Evolutionary conservation across 2,329 filamentous ascomycete genomes (phyloP), one percentile per base, ranked within the genome.

Genomic region (Pseudohalonectria lignicola): DNA sequence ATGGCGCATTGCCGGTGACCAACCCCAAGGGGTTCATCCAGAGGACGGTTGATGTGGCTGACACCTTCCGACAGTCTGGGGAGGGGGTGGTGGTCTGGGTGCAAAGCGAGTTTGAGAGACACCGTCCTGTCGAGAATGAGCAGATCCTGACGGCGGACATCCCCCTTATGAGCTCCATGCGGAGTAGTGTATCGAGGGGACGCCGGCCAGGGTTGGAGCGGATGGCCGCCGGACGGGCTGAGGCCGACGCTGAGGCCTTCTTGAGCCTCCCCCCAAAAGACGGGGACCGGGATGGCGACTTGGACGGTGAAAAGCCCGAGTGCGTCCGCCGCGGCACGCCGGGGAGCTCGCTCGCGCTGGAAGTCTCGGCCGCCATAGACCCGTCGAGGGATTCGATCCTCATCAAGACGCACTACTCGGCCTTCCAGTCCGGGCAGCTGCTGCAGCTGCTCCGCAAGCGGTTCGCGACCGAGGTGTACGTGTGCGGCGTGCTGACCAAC

Each of bases 401-500:
- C 39, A 63, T 69, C 38, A 96, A 94, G 57, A 77, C 77, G 5
- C 75, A 86, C 48, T 96, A 96, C 58, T 96, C 92, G 4, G 88
- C 88, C 12, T 88, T 96, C 53, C 74, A 78, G 38, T 76, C 75
- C 8, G 85, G 81, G 0, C 71, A 74, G 35, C 67, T 96, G 13
- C 69, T 96, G 7, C 69, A 82, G 36, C 69, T 77, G n/a, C 63
- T 96, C 33, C 76, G 88, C n/a, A 78, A 79, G n/a, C 83, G 79
- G 45, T 79, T 95, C 47, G 77, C 94, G 41, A 94, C 87, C 2
- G 84, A 95, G 50, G 66, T 98, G 11, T 95, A 84, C 58, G 74
- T 96, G 18, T 93, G 85, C 51, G 92, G 92, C 17, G 82, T 83
- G 32, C 71, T 94, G 35, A 85, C 82, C 31, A 95, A 96, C 51